A percentile compares a stretch with the other conserved stretches of the same genome.
These are phyloP conservation scores for Raffaelea albimanens DNA, from an alignment of 2,329 filamentous ascomycete species.

Conservation along the genomic window DNA sequence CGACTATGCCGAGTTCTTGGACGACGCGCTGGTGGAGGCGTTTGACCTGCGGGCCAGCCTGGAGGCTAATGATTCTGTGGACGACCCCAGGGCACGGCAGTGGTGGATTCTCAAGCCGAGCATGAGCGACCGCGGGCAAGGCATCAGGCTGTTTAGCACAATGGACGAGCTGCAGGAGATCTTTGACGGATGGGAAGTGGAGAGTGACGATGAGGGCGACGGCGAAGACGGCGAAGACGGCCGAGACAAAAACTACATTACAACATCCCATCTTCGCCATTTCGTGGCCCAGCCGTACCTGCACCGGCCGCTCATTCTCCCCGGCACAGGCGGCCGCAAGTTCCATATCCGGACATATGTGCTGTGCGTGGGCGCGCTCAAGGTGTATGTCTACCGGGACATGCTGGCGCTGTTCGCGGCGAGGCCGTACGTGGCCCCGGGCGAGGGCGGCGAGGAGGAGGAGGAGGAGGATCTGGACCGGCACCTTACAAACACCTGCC, in stretches of 20 bases:
- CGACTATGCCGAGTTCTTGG: constrained; percentile 93
- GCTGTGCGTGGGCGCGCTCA: constrained; percentile 66
- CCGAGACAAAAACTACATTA: constrained; percentile 44
- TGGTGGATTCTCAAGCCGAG: constrained; percentile 99
- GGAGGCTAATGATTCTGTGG: constrained; percentile 43
- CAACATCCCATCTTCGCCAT: constrained; percentile 85
- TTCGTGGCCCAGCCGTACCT: constrained; percentile 96
- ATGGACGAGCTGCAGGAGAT: constrained; percentile 77
- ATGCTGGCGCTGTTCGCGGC: constrained; percentile 93
- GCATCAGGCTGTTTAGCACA: constrained; percentile 79
- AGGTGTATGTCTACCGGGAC: constrained; percentile 75
- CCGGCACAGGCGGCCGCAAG: constrained; percentile 57
- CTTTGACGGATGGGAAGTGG: constrained; percentile 84
- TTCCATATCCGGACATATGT: constrained; percentile 95
- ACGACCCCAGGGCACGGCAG: constrained; percentile 39
- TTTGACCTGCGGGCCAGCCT: constrained; percentile 79
- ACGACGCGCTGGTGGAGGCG: constrained; percentile 83
- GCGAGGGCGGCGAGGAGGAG: constrained; percentile 18
- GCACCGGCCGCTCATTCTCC: constrained; percentile 70
- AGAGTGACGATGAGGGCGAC: constrained; percentile 54
- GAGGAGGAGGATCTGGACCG: constrained; percentile 48
- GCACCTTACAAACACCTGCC: constrained; percentile 92
- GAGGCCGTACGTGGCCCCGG: constrained; percentile 60
- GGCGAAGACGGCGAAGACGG: constrained; percentile 40
- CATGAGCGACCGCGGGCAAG: constrained; percentile 94